Percentiles rank a stretch among this genome's conserved stretches.
Evolutionary conservation across 2,329 filamentous ascomycete species (phyloP).

Genomic region (Sordariomycetes sp.): DNA sequence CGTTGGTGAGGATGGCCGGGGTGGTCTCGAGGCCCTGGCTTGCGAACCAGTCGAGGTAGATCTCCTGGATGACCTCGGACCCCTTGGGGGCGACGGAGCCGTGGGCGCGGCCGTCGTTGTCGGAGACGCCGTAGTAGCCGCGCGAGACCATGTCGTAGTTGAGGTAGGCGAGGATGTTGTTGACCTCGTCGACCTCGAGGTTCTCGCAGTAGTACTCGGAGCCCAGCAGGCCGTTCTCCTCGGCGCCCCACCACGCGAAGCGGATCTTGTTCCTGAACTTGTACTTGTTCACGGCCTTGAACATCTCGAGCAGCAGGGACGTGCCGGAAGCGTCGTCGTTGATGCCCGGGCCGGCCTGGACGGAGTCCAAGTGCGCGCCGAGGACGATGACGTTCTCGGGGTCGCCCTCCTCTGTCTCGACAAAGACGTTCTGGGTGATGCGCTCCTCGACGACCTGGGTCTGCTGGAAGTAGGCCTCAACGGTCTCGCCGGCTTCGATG

Average conservation of each 20-base stretch:
- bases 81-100: slow-evolving; percentile 16
- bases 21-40: slow-evolving; percentile 20
- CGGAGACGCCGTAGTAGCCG: slow-evolving; percentile 25
- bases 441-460: slow-evolving; percentile 24
- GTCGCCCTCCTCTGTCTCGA: slow-evolving; percentile 33
- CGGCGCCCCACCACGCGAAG: slow-evolving; percentile 36
- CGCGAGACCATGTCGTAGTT: slow-evolving; percentile 32
- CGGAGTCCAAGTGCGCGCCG: slow-evolving; percentile 33
- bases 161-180: slow-evolving; percentile 26
- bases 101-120: slow-evolving; percentile 22
- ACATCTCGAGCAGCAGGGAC: slow-evolving; percentile 29
- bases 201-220: slow-evolving; percentile 26
- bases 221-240: slow-evolving; percentile 30
- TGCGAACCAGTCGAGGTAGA: slow-evolving; percentile 22
- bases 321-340: slow-evolving; percentile 36
- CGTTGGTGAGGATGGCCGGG: slow-evolving; percentile 25
- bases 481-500: slow-evolving; percentile 20
- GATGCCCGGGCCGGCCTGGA: slow-evolving; percentile 32
- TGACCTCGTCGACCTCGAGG: slow-evolving; percentile 18
- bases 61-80: slow-evolving; percentile 20
- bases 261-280: slow-evolving; percentile 24
- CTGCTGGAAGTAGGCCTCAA: slow-evolving; percentile 23
- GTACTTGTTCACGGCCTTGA: slow-evolving; percentile 26
- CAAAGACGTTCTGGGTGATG: slow-evolving; percentile 32
- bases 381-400: slow-evolving; percentile 30